Evolutionary conservation across 257 asterid species (phyloP), one percentile per base, ranked within the genome.

Genomic region (Lycium ferocissimum): DNA sequence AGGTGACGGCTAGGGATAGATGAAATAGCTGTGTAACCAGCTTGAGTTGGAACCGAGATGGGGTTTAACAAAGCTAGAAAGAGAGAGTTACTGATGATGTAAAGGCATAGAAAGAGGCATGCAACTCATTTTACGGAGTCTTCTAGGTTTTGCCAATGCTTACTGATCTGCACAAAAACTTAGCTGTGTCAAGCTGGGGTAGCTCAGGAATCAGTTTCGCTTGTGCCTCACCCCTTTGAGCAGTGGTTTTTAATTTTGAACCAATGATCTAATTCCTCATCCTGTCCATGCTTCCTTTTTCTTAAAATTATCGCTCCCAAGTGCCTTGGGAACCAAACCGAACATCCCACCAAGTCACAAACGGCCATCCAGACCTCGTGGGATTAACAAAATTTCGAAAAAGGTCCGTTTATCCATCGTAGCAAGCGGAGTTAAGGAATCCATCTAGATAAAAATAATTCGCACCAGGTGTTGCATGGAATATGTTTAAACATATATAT

Each of bases 211-310:
- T 26, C 18, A 14, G 65, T 53, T 38, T 76, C 22, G 9, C 47
- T 51, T 51, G 82, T 76, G 47, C 45, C 45, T 51, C 63, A 76
- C 20, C 82, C 47, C 62, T 53, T 51, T 53, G 26, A 78, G 37
- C 53, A 78, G 82, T 78, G 63, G 49, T 78, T 78, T 76, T 14
- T 78, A 17, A 78, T 11, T 54, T 49, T 78, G 82, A 51, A 22
- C 22, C 47, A 78, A 8, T 78, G 20, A 51, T 54, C 63, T 51
- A 78, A 26, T 78, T 53, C 62, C 49, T 26, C 47, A 26, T 78
- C 65, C 15, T 76, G 62, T 76, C 11, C 47, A 53, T 53, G 65
- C 63, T 53, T 51, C 26, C 47, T 51, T 53, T 26, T 26, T 22
- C 82, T 76, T 76, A 14, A 51, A 26, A 76, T 0, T 51, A 53